phyloP scores from a whole-genome alignment of 2,329 filamentous ascomycete species.

The Xylariales sp. region DNA sequence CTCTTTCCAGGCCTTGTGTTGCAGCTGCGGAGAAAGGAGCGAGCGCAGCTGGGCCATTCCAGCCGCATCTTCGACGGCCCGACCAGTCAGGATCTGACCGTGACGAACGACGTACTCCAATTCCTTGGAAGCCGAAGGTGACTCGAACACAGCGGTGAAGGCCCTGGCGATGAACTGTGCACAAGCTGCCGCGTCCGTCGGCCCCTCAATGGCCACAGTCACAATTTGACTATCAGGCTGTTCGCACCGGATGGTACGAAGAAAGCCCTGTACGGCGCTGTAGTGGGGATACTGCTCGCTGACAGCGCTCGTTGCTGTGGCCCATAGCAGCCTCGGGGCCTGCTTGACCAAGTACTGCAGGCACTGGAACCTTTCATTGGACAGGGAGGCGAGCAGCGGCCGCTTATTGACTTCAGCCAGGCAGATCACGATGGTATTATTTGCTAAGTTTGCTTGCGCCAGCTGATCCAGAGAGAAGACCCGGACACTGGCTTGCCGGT shows the following conservation, averaged over 20 bases:
- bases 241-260: constrained; percentile 23
- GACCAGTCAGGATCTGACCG: not conserved
- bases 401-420: constrained; percentile 18
- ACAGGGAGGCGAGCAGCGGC: constrained; percentile 20
- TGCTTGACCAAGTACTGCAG: constrained; percentile 17
- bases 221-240: constrained; percentile 20
- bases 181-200: not conserved
- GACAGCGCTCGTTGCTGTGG: constrained; percentile 13
- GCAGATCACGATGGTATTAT: constrained; percentile 13
- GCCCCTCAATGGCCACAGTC: constrained; percentile 16
- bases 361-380: constrained; percentile 16
- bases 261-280: constrained; percentile 19
- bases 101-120: not conserved
- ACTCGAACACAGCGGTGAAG: not conserved
- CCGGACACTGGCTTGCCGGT: not conserved
- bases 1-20: not conserved
- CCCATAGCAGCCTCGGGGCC: constrained; percentile 22
- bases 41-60: not conserved
- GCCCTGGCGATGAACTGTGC: not conserved
- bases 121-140: not conserved
- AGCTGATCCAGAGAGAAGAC: not conserved
- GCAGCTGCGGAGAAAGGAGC: not conserved
- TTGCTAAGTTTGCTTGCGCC: not conserved
- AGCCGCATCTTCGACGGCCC: not conserved
- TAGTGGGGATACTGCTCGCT: constrained; percentile 13